Percentiles rank a stretch among this genome's conserved stretches.
These are phyloP conservation scores for Fusarium palustre DNA, from an alignment of 2,329 filamentous ascomycete genomes.

Conservation along the genomic window DNA sequence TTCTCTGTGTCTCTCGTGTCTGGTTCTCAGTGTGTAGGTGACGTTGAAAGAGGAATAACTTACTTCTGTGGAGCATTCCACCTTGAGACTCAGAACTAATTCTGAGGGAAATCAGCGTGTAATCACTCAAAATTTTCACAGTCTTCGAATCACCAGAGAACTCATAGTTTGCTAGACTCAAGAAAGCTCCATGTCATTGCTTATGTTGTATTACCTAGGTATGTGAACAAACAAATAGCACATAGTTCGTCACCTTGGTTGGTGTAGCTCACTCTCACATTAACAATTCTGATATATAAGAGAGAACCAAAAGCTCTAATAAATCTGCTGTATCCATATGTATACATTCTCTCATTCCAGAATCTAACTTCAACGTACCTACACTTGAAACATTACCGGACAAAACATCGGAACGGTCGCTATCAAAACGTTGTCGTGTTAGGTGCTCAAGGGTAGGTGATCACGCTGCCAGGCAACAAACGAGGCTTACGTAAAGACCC, in stretches of 20 bases:
- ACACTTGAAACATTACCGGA: not conserved
- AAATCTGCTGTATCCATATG: not conserved
- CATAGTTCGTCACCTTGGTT: not conserved
- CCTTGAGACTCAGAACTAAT: not conserved
- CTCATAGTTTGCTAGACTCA: not conserved
- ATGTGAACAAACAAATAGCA: not conserved
- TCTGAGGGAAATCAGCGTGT: not conserved
- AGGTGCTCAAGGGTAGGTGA: conserved; percentile 20
- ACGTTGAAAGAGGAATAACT: not conserved
- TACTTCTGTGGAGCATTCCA: conserved; percentile 8
- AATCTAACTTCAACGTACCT: not conserved
- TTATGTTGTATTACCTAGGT: no score
- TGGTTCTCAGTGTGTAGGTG: not conserved
- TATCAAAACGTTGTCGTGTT: not conserved
- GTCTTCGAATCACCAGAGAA: not conserved
- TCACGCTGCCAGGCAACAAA: conserved; percentile 11
- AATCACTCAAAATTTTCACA: not conserved
- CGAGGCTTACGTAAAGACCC: conserved; percentile 35
- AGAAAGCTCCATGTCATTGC: not conserved
- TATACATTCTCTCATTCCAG: not conserved
- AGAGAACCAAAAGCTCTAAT: not conserved
- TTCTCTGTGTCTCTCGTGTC: not conserved
- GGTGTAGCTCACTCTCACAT: not conserved
- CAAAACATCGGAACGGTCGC: not conserved
- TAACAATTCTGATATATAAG: not conserved